Evolutionary conservation across 2,329 filamentous ascomycete species (phyloP).

Genomic region (Aureobasidium sp.): DNA sequence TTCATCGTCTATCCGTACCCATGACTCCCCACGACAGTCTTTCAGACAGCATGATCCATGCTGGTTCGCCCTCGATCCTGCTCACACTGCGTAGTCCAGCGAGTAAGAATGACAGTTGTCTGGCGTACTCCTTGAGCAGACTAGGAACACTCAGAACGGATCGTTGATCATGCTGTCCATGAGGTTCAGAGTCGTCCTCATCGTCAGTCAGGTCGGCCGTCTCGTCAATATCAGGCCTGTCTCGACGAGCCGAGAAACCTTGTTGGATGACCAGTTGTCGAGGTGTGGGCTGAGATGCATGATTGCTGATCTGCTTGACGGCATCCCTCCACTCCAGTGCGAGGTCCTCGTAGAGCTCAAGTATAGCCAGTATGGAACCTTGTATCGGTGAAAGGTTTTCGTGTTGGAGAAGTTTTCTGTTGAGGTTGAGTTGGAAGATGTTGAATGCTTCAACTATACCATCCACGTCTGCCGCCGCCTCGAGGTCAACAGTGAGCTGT

Average conservation of each 20-base stretch:
- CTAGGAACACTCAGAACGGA: not conserved
- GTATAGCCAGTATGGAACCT: constrained; percentile 61
- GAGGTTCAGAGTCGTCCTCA: constrained; percentile 13
- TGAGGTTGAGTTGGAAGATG: constrained; percentile 51
- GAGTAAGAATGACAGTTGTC: constrained; percentile 59
- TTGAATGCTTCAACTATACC: constrained; percentile 66
- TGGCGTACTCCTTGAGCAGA: constrained; percentile 47
- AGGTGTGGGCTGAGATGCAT: not conserved
- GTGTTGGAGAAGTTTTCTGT: constrained; percentile 61
- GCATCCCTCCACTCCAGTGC: constrained; percentile 46
- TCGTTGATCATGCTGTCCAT: constrained; percentile 22
- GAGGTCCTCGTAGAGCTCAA: constrained; percentile 66
- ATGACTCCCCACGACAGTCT: constrained; percentile 52
- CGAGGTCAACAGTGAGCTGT: constrained; percentile 50
- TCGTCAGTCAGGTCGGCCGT: constrained; percentile 23
- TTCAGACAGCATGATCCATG: constrained; percentile 76
- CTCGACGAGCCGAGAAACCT: not conserved
- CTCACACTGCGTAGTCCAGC: constrained; percentile 67
- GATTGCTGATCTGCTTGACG: not conserved
- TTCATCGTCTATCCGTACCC: not conserved
- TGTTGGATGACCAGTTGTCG: not conserved
- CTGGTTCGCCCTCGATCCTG: constrained; percentile 59
- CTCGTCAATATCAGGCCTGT: constrained; percentile 12
- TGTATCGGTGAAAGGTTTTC: constrained; percentile 60
- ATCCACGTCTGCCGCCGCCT: constrained; percentile 62